These are phyloP conservation scores for Agaricus subrufescens DNA, from an alignment of 768 basidiomycete genomes.

Conservation along the genomic window DNA sequence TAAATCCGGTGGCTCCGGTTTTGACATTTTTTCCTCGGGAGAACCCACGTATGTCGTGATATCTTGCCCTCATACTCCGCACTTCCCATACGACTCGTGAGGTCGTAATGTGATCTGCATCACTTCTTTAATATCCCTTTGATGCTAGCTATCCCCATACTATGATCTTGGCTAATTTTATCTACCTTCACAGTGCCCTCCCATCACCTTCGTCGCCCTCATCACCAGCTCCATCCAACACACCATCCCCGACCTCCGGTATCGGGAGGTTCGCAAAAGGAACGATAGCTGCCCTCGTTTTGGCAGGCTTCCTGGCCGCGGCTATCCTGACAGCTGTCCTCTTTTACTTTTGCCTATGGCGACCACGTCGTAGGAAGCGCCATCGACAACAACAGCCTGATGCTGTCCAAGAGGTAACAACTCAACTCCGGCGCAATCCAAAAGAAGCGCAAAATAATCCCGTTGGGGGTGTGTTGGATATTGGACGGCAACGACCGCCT, in stretches of 20 bases:
- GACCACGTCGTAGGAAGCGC: slow-evolving; percentile 34
- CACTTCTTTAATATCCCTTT: slow-evolving; percentile 2
- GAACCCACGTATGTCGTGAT: slow-evolving; percentile 16
- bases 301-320: slow-evolving; percentile 52
- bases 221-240: slow-evolving; percentile 17
- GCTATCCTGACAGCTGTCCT: slow-evolving; percentile 35
- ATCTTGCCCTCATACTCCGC: slow-evolving; percentile 16
- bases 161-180: slow-evolving; percentile 1
- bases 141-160: neutral
- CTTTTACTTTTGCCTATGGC: slow-evolving; percentile 41
- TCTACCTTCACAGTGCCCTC: neutral
- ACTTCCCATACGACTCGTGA: neutral
- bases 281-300: slow-evolving; percentile 61
- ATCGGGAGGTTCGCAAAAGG: slow-evolving; percentile 33
- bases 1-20: slow-evolving; percentile 33
- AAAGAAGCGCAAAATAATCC: neutral
- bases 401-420: too few relatives aligned
- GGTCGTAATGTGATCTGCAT: neutral
- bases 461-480: neutral
- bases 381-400: slow-evolving; percentile 14
- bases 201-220: slow-evolving; percentile 5
- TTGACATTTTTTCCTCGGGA: slow-evolving; percentile 39
- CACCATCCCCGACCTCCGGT: slow-evolving; percentile 10
- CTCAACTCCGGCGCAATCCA: neutral
- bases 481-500: neutral